Evolutionary conservation across 192 early-diverging fungal species (phyloP).

Genomic region (Dissophora ornata): DNA sequence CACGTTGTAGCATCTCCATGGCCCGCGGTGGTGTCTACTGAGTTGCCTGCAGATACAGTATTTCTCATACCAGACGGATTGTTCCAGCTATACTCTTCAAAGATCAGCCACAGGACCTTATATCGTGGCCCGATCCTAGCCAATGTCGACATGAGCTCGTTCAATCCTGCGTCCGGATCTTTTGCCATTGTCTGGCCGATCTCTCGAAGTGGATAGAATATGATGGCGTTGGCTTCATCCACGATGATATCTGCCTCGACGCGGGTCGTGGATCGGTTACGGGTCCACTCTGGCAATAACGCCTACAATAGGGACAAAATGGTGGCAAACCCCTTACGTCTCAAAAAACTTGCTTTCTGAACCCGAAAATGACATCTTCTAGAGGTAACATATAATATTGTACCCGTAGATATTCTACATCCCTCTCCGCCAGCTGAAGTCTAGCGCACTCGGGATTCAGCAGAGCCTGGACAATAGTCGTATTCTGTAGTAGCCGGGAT

Average conservation of each 20-base stretch:
- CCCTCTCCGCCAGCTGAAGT: constrained; percentile 21
- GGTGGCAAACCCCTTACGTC: too few species aligned
- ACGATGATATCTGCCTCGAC: constrained; percentile 36
- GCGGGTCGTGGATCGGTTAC: background rate
- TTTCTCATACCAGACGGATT: too few species aligned
- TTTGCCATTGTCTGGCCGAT: constrained; percentile 16
- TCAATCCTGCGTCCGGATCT: constrained; percentile 25
- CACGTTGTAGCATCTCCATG: too few species aligned
- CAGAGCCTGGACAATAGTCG: constrained; percentile 12
- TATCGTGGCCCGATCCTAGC: constrained; percentile 34
- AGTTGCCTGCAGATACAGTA: too few species aligned
- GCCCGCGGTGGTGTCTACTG: too few species aligned
- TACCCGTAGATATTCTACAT: constrained; percentile 37
- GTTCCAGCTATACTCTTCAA: constrained; percentile 30
- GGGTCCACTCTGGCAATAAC: background rate
- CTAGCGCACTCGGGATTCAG: background rate
- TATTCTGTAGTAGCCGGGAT: constrained; percentile 23
- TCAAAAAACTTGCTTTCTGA: too few species aligned
- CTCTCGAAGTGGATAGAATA: constrained; percentile 28
- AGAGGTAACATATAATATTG: too few species aligned
- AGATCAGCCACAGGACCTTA: constrained; percentile 20
- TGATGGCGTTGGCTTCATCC: constrained; percentile 19
- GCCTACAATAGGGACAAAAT: constrained; percentile 1
- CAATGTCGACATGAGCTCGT: constrained; percentile 9
- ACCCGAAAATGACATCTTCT: too few species aligned